Percentiles rank a stretch among this genome's conserved stretches.
Evolutionary conservation across 1,284 basidiomycete species (phyloP).

Genomic region (Rugiboletus extremiorientalis): DNA sequence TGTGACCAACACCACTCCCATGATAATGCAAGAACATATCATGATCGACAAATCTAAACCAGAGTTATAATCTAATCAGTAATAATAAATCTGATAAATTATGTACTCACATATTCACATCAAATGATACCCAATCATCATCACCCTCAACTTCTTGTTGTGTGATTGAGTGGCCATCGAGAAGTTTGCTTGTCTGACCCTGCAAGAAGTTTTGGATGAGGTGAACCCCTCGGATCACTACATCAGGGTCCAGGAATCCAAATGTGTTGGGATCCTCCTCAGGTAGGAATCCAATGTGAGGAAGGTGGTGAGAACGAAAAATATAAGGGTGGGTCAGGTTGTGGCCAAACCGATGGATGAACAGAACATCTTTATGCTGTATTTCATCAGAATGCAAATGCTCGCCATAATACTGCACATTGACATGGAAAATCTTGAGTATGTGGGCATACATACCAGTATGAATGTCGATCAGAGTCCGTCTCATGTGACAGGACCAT

Average conservation of each 20-base stretch:
- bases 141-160: neutral
- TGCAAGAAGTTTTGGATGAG: neutral
- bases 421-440: neutral
- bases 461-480: neutral
- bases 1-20: neutral
- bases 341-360: neutral
- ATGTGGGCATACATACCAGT: constrained; percentile 4
- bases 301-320: neutral
- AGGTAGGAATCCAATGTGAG: neutral
- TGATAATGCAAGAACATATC: constrained; percentile 8
- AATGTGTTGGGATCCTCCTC: neutral
- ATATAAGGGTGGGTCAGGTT: neutral
- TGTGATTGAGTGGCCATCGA: neutral
- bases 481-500: constrained; percentile 1
- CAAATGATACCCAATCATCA: neutral
- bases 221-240: neutral
- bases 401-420: neutral
- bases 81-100: no score
- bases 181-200: neutral
- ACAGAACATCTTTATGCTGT: neutral
- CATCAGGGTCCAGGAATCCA: constrained; percentile 1
- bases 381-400: neutral
- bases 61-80: neutral
- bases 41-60: neutral
- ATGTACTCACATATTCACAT: constrained; percentile 7